Evolutionary conservation across 2,329 filamentous ascomycete genomes (phyloP).

Genomic region (Fusarium bactridioides): DNA sequence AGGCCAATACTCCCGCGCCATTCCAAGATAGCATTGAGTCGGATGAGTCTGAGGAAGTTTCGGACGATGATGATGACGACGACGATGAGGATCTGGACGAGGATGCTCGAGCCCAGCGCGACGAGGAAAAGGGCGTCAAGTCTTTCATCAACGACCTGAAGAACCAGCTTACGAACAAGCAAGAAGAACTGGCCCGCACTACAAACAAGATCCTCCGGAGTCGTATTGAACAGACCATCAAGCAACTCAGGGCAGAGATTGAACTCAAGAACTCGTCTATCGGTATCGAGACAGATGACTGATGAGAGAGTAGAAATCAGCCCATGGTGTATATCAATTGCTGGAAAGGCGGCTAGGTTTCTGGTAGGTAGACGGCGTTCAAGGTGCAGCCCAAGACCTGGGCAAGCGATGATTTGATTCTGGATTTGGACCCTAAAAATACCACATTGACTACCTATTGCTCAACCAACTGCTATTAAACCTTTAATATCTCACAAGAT

Average conservation of each 20-base stretch:
- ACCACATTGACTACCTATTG: conserved; percentile 16
- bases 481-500: background rate
- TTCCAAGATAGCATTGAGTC: conserved; percentile 56
- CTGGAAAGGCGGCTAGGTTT: background rate
- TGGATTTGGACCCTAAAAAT: conserved; percentile 30
- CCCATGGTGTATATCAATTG: background rate
- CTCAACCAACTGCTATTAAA: conserved; percentile 3
- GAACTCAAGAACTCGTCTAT: conserved; percentile 56
- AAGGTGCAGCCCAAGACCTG: conserved; percentile 12
- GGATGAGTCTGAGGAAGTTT: conserved; percentile 49
- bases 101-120: conserved; percentile 58
- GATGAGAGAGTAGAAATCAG: background rate
- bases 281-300: conserved; percentile 51
- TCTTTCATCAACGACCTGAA: conserved; percentile 63
- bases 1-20: conserved; percentile 55
- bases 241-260: conserved; percentile 55
- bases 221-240: conserved; percentile 60
- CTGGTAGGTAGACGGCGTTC: conserved; percentile 25
- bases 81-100: conserved; percentile 64
- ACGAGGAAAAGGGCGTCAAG: conserved; percentile 62
- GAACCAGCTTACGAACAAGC: conserved; percentile 56
- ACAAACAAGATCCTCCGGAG: conserved; percentile 58
- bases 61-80: conserved; percentile 60
- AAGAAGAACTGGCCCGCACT: conserved; percentile 54
- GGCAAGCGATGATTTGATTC: conserved; percentile 20